Percentiles rank a stretch among this genome's conserved stretches.
phyloP scores from a whole-genome alignment of 106 monocot genomes.

The Dendrobium chrysotoxum region DNA sequence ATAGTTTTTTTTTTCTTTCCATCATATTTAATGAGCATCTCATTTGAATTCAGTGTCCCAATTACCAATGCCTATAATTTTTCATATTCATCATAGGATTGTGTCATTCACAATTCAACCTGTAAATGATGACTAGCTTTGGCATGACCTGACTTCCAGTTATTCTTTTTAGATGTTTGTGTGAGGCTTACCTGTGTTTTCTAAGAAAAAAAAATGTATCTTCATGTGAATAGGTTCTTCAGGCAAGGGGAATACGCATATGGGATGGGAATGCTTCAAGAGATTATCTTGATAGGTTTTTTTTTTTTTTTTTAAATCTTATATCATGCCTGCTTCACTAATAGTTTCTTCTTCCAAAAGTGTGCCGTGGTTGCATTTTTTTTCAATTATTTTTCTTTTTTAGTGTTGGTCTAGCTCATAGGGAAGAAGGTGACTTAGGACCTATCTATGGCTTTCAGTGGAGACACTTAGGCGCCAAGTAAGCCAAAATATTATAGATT shows the following conservation, averaged over 20 bases:
- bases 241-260: slow-evolving; percentile 82
- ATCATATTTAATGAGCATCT: background rate
- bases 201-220: background rate
- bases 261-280: slow-evolving; percentile 99
- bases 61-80: background rate
- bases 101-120: too few relatives aligned
- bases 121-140: too few relatives aligned
- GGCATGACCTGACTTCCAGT: too few relatives aligned
- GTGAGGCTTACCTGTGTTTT: too few relatives aligned
- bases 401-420: slow-evolving; percentile 63
- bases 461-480: slow-evolving; percentile 98
- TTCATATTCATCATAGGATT: background rate
- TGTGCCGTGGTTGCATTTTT: background rate
- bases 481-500: slow-evolving; percentile 14
- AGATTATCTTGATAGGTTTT: slow-evolving; percentile 83
- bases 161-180: too few relatives aligned
- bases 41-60: background rate
- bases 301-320: background rate
- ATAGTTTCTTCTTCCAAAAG: background rate
- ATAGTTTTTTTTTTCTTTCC: background rate
- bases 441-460: slow-evolving; percentile 99
- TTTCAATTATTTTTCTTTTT: slow-evolving; percentile 2
- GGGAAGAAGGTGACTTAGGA: slow-evolving; percentile 94
- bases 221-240: slow-evolving; percentile 53
- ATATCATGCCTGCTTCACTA: background rate